Evolutionary conservation across 495 filamentous ascomycete genomes (phyloP).

Genomic region (Penicillium riverlandense): DNA sequence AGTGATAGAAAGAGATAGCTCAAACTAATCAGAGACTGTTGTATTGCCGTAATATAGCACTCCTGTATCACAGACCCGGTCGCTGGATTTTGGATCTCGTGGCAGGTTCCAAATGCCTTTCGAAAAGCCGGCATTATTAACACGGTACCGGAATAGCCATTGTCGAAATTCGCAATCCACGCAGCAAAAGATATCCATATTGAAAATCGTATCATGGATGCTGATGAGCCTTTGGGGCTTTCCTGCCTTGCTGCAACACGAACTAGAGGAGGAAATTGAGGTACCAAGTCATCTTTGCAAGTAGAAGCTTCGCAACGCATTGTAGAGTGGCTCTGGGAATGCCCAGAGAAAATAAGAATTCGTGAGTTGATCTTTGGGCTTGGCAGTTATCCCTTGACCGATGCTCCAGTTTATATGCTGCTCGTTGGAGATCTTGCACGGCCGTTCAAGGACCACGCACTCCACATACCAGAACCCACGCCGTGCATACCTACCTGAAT

Average conservation of each 20-base stretch:
- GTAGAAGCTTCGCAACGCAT: neutral
- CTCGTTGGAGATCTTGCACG: too few species aligned
- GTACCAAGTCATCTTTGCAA: neutral
- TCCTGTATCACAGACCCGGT: slow-evolving; percentile 3
- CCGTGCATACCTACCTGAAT: slow-evolving; percentile 9
- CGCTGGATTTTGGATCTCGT: slow-evolving; percentile 5
- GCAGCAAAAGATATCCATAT: slow-evolving; percentile 19
- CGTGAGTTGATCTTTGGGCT: too few species aligned
- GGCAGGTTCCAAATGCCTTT: slow-evolving; percentile 17
- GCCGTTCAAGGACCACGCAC: too few species aligned
- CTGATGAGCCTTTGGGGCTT: slow-evolving; percentile 2
- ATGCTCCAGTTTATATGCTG: too few species aligned
- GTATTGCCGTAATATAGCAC: slow-evolving; percentile 16
- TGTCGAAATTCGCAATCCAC: slow-evolving; percentile 21
- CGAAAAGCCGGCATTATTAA: slow-evolving; percentile 22
- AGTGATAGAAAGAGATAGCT: slow-evolving; percentile 20
- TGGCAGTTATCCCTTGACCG: too few species aligned
- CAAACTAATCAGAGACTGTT: slow-evolving; percentile 23
- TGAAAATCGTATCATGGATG: slow-evolving; percentile 16
- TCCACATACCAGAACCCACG: slow-evolving; percentile 9
- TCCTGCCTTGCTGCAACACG: neutral
- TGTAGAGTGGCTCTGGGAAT: neutral
- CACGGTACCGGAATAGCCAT: slow-evolving; percentile 16
- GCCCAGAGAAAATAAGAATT: too few species aligned
- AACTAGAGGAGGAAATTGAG: neutral